Conservation (phyloP, 1,284 basidiomycete species). For the Porodaedalea pini region DNA sequence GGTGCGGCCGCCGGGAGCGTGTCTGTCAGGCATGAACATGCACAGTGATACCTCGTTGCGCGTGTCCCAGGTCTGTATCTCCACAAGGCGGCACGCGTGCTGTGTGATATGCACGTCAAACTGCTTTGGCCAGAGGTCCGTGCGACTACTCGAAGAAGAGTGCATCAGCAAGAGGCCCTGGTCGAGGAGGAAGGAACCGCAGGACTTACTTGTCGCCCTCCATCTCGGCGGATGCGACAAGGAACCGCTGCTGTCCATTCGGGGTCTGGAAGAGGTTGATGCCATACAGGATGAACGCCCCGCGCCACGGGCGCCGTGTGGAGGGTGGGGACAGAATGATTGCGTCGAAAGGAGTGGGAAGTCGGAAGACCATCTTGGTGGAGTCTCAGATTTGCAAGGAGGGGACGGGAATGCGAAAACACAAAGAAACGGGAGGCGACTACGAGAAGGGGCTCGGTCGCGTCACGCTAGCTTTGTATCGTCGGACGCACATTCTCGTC, state of each 20-base stretch:
- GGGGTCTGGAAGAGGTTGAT: conserved; percentile 38
- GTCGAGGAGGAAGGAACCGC: background rate
- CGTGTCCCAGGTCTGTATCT: conserved; percentile 49
- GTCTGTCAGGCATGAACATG: conserved; percentile 60
- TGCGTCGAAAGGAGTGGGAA: conserved; percentile 56
- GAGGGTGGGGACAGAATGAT: conserved; percentile 46
- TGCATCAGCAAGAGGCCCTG: conserved; percentile 8
- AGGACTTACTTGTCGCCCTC: conserved; percentile 55
- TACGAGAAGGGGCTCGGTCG: background rate
- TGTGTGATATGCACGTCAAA: conserved; percentile 45
- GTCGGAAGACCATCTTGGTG: conserved; percentile 49
- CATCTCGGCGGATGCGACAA: conserved; percentile 61
- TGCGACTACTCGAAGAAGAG: conserved; percentile 31
- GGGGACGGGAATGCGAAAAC: background rate
- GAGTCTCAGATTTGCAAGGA: too few species aligned
- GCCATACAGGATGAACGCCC: conserved; percentile 46
- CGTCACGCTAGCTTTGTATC: too few species aligned
- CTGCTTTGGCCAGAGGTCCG: conserved; percentile 45
- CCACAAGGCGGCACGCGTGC: conserved; percentile 41
- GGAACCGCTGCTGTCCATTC: conserved; percentile 46
- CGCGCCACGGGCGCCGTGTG: conserved; percentile 46
- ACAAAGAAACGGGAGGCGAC: background rate
- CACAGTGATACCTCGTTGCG: conserved; percentile 46
- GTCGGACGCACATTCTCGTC: too few species aligned
- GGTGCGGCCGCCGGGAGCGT: conserved; percentile 45